Evolutionary conservation across 306 rosid species (phyloP), one percentile per base, ranked within the genome.

Genomic region (Begonia loranthoides): DNA sequence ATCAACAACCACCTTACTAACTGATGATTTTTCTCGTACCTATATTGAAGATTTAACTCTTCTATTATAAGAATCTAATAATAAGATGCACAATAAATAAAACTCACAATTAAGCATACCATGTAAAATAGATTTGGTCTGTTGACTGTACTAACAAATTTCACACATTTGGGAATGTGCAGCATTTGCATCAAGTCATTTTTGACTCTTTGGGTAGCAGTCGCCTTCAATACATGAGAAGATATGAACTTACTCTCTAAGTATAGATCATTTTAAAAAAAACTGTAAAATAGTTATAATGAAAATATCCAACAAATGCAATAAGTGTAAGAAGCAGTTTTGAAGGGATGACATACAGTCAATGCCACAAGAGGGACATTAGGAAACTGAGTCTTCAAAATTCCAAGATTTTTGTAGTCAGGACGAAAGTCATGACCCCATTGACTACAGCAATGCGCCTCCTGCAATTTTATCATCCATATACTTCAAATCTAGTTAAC

Each of bases 371-470:
- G 44, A 17, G 97, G 95, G 58, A 82, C 84, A 56, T 59, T 77
- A 50, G 95, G 95, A 70, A 84, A 89, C 73, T 89, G 97, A 75
- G 84, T 82, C 84, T 84, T 88, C 61, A 88, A 88, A 73, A 88
- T 88, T 45, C 93, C 86, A 17, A 88, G 97, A 73, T 77, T 88
- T 67, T 88, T 88, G 77, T 88, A 88, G 67, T 88, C 97, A 28
- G 95, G 97, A 70, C 97, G 83, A 73, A 88, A 88, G 66, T 88
- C 97, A 60, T 89, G 97, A 62, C 97, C 97, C 97, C 97, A 89
- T 71, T 89, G 97, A 72, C 95, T 89, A 66, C 97, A 89, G 75
- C 95, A 89, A 68, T 89, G 97, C 39, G 97, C 97, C 80, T 89
- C 97, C 97, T 89, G 79, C 65, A 65, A 52, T 10, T 14, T 11